These are phyloP conservation scores for Phytophthora vignae DNA, from an alignment of 352 stramenopile genomes.

Conservation along the genomic window DNA sequence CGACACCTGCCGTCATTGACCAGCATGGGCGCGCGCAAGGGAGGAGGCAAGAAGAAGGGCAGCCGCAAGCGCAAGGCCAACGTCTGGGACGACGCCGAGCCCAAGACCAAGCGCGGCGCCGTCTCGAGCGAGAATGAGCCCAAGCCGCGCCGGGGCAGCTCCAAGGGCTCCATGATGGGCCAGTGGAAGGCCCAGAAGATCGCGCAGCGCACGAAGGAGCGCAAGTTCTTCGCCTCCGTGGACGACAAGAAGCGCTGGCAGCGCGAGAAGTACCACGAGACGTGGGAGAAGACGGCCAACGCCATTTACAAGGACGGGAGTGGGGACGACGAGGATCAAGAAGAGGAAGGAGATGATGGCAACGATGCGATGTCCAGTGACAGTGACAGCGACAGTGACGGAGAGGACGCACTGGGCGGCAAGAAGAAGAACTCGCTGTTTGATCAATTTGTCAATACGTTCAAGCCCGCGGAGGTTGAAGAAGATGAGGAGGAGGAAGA, in stretches of 20 bases:
- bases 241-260: constrained; percentile 63
- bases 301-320: constrained; percentile 48
- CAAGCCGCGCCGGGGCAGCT: constrained; percentile 21
- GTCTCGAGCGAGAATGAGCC: constrained; percentile 16
- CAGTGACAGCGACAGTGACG: constrained; percentile 28
- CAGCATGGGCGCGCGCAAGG: constrained; percentile 42
- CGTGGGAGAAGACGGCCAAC: constrained; percentile 46
- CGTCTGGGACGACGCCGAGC: constrained; percentile 56
- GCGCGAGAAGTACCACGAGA: constrained; percentile 45
- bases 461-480: constrained; percentile 47
- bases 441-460: constrained; percentile 76
- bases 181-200: constrained; percentile 83
- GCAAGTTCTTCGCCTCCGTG: constrained; percentile 51
- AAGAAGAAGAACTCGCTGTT: constrained; percentile 55
- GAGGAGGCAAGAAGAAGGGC: constrained; percentile 52
- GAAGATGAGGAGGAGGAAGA: constrained; percentile 38
- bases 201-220: constrained; percentile 47
- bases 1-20: constrained; percentile 1
- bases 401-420: constrained; percentile 7
- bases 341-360: not conserved
- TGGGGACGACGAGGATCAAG: constrained; percentile 14
- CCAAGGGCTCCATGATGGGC: constrained; percentile 66
- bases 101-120: constrained; percentile 23
- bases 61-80: constrained; percentile 60
- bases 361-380: constrained; percentile 6